These are phyloP conservation scores for Pseudisothecium myosuroides DNA, from an alignment of 225 moss, liverwort and hornwort genomes.

Conservation along the genomic window DNA sequence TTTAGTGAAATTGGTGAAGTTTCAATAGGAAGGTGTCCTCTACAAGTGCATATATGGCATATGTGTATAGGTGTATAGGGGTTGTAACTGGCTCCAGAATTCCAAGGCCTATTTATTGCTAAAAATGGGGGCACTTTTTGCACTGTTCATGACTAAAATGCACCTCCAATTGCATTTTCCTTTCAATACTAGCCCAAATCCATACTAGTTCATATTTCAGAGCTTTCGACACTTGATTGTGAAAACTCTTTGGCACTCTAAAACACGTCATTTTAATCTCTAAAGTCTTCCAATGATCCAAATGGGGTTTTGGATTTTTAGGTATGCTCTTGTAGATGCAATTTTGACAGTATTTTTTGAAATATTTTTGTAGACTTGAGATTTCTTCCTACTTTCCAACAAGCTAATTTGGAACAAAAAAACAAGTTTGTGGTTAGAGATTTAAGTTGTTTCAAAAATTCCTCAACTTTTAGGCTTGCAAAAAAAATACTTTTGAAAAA, in stretches of 20 bases:
- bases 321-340: neutral
- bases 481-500: neutral
- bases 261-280: too few species aligned
- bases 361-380: neutral
- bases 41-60: too few species aligned
- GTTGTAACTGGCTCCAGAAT: too few species aligned
- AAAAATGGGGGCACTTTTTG: neutral
- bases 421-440: neutral
- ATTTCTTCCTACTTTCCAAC: neutral
- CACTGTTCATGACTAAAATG: accelerated
- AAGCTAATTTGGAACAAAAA: neutral
- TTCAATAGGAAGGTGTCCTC: too few species aligned
- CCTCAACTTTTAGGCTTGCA: accelerated
- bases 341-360: accelerated
- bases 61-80: too few species aligned
- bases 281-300: neutral
- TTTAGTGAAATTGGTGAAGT: too few species aligned
- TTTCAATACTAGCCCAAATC: neutral
- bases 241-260: neutral
- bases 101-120: accelerated
- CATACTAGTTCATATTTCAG: neutral
- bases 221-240: neutral
- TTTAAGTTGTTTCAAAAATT: accelerated
- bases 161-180: accelerated
- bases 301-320: neutral